Base-by-base conservation (phyloP, 2,329 filamentous ascomycete species). In the Penicillium expansum region DNA sequence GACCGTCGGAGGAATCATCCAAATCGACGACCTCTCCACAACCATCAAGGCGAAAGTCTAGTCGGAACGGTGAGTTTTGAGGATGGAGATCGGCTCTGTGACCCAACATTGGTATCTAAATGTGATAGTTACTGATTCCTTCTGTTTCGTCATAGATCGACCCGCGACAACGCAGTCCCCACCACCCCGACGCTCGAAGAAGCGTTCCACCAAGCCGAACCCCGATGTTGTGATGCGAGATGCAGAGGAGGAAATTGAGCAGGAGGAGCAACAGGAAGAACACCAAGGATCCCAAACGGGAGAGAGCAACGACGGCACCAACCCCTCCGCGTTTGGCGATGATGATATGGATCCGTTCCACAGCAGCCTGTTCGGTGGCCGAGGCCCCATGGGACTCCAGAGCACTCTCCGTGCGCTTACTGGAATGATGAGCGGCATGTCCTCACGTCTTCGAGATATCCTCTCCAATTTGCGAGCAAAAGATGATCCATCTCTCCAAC, bases 381-480 rank as follows among this genome's bases (percentile, higher is more conserved):
- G 88, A 41, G 82, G 83, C 45, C 82, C 85, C 16, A 81, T 86
- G 52, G 85, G 86, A 18, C 78, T 97, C 29, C 90, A 91, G 7
- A 90, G 81, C 69, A 96, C 92, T 14, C 82, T 99, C 18, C 83
- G 93, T 70, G 92, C 92, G 18, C 78, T 99, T 63, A 95, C 87
- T 52, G 92, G 92, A 61, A 95, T 96, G 83, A 93, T 97, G 84
- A 89, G 90, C 2, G 90, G 92, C 38, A 86, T 93, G 57, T 88
- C 90, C 22, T 83, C 86, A 38, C 86, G 92, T 62, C 80, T 99
- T 48, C 85, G 93, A 55, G 90, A 91, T 57, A 88, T 92, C 50
- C 77, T 93, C 59, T 82, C 77, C 74, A 90, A 87, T 65, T 79
- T 99, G 56, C 87, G 88, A 62, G 86, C 90, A 67, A 93, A 92